Evolutionary conservation across 768 basidiomycete species (phyloP), one percentile per base, ranked within the genome.

Genomic region (Pleurotus ostreatus): DNA sequence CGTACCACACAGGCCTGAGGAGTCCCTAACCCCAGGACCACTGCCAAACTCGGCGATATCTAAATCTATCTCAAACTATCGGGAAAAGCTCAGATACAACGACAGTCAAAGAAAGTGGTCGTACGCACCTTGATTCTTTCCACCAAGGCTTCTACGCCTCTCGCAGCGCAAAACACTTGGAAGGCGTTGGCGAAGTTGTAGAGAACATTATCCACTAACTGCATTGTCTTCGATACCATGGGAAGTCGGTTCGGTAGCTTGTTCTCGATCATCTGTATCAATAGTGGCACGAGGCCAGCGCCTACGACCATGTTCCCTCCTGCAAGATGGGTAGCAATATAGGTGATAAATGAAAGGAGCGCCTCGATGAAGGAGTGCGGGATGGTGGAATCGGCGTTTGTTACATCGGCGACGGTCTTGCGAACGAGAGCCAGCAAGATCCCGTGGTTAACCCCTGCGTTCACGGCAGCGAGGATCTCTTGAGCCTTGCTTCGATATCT

Each of bases 381-480:
- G 26, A 88, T 70, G 20, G 71, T 82, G 30, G 84, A 89, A 20
- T 85, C 79, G 1, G 85, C 76, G 56, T 81, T 80, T 54, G 81
- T 78, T 18, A 94, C 83, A 58, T 93, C 88, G 15, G 78, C 68
- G 15, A 92, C 86, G 20, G 90, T 89, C 70, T 85, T 88, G 59
- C 94, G 83, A 55, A 98, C 78, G 37, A 94, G 76, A 25, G 89
- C 87, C 87, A 98, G 92, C 22, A 99, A 70, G 40, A 94, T 88
- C 11, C 97, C 97, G 65, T 98, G 97, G 64, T 94, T 97, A 55
- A 98, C 93, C 44, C 93, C 93, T 22, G 93, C 95, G 67, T 97
- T 97, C 38, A 98, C 82, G 1, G 94, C 88, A 4, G 88, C 86
- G 46, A 97, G 71, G 39, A 96, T 92, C 66, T 98, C 97, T 62